A percentile compares a stretch with the other conserved stretches of the same genome.
These are phyloP conservation scores for Hymenoscyphus occultus DNA, from an alignment of 2,329 filamentous ascomycete genomes.

Conservation along the genomic window DNA sequence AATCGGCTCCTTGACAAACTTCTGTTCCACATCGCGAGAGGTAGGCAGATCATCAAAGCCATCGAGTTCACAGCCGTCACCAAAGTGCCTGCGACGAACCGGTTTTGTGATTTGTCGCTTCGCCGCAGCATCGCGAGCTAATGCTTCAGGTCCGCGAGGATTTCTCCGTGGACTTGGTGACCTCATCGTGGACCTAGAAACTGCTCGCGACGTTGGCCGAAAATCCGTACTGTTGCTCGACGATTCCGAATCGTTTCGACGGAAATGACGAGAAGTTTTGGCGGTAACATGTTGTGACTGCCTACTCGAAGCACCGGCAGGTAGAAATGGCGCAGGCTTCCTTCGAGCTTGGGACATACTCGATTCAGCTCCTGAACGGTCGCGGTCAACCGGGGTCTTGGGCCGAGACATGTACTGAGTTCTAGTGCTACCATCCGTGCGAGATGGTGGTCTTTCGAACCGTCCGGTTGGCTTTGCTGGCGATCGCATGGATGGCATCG, in stretches of 20 bases:
- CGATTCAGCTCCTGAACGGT: conserved; percentile 47
- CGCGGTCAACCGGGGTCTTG: conserved; percentile 67
- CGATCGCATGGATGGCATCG: conserved; percentile 57
- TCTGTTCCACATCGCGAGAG: conserved; percentile 75
- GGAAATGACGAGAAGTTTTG: conserved; percentile 67
- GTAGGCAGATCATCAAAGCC: conserved; percentile 93
- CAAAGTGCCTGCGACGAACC: conserved; percentile 69
- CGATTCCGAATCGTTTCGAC: conserved; percentile 80
- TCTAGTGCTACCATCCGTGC: conserved; percentile 47
- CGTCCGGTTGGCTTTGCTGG: conserved; percentile 50
- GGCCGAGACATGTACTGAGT: conserved; percentile 55
- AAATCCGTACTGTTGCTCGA: conserved; percentile 55
- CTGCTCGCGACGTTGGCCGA: conserved; percentile 54
- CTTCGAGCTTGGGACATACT: conserved; percentile 55
- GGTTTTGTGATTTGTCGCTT: conserved; percentile 76
- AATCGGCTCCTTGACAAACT: conserved; percentile 76
- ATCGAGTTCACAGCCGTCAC: conserved; percentile 89
- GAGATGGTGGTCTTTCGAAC: conserved; percentile 58
- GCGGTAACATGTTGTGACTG: conserved; percentile 76
- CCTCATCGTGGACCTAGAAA: conserved; percentile 57
- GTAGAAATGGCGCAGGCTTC: conserved; percentile 70
- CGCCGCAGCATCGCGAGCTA: conserved; percentile 46
- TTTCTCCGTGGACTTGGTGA: conserved; percentile 53
- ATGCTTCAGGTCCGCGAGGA: conserved; percentile 42
- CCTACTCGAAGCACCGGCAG: conserved; percentile 68